Evolutionary conservation across 1,284 basidiomycete species (phyloP).

Genomic region (Microbotryum saponariae): DNA sequence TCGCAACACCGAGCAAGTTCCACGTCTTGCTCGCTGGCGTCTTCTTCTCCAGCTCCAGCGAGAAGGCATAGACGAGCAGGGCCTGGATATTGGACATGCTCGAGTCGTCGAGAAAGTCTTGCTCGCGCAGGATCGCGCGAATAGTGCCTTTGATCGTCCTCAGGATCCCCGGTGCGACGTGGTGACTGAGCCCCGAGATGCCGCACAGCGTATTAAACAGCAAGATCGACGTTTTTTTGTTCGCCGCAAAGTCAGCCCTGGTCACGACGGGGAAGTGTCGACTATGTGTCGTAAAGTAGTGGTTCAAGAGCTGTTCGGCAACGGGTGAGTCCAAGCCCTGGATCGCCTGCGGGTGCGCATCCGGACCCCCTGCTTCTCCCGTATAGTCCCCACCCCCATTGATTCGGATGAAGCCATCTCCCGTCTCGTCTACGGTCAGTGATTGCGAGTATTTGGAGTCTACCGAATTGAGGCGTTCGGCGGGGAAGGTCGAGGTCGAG

Average conservation of each 20-base stretch:
- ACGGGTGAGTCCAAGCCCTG: constrained; percentile 28
- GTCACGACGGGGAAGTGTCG: constrained; percentile 83
- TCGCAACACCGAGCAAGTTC: constrained; percentile 38
- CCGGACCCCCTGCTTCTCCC: constrained; percentile 33
- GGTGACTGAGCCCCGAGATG: constrained; percentile 74
- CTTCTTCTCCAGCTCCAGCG: constrained; percentile 45
- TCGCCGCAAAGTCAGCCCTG: constrained; percentile 70
- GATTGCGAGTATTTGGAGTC: constrained; percentile 41
- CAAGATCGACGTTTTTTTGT: constrained; percentile 61
- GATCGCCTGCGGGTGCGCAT: constrained; percentile 19
- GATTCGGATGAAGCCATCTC: constrained; percentile 81
- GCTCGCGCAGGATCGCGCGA: constrained; percentile 51
- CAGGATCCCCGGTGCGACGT: constrained; percentile 71
- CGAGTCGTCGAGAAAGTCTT: constrained; percentile 81
- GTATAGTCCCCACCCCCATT: constrained; percentile 28
- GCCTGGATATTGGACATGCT: constrained; percentile 82
- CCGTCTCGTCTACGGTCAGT: constrained; percentile 52
- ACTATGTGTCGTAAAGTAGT: constrained; percentile 77
- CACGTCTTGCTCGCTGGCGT: constrained; percentile 41
- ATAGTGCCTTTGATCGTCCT: constrained; percentile 79
- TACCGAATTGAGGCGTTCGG: constrained; percentile 55
- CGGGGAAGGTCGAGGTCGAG: constrained; percentile 65
- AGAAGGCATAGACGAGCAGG: constrained; percentile 74
- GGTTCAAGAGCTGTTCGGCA: constrained; percentile 49
- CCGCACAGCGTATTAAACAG: constrained; percentile 88